Base-by-base conservation (phyloP, 2,329 filamentous ascomycete genomes). In the Fusarium sp. region DNA sequence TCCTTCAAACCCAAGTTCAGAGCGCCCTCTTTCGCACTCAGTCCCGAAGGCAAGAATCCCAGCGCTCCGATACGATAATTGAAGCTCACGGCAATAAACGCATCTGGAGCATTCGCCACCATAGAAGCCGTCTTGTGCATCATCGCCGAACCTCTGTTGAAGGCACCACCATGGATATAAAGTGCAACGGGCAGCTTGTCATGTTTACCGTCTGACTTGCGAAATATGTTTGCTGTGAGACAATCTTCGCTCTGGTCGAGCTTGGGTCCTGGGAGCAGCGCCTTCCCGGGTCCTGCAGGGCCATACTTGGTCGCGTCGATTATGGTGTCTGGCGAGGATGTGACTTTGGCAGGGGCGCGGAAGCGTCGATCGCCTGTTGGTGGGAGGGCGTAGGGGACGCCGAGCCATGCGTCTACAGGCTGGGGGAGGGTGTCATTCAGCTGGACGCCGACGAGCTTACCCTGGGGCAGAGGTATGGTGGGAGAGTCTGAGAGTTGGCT, bases 121-220 rank as follows among this genome's bases (percentile, higher is more conserved):
- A 92, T 88, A 16, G 86, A 87, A 0, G 84, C 85, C 57, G 91
- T 88, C 73, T 92, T 85, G 61, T 90, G 83, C 80, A 86, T 85
- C 40, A 79, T 74, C 46, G 86, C 83, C 60, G 78, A 74, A 37
- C 87, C 83, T 71, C 89, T 88, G 25, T 75, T 75, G 8, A 75
- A 75, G 0, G 73, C 73, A 9, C 73, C 73, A 0, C 89, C 89
- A 69, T 91, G 88, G 20, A 91, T 80, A 66, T 89, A 90, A 1
- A 91, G 73, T 2, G 85, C 77, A 4, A 89, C 85, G 0, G 87
- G 77, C 2, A 78, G 22, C 30, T 67, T 74, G 40, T 71, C 76
- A 46, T 74, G 60, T 11, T 65, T 66, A 6, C 69, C 67, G 2
- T 64, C 49, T 4, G 74, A 71, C 1, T 83, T 82, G 13, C 84